Conservation (phyloP, 2,329 filamentous ascomycete genomes). For the Bipolaris sorokiniana region DNA sequence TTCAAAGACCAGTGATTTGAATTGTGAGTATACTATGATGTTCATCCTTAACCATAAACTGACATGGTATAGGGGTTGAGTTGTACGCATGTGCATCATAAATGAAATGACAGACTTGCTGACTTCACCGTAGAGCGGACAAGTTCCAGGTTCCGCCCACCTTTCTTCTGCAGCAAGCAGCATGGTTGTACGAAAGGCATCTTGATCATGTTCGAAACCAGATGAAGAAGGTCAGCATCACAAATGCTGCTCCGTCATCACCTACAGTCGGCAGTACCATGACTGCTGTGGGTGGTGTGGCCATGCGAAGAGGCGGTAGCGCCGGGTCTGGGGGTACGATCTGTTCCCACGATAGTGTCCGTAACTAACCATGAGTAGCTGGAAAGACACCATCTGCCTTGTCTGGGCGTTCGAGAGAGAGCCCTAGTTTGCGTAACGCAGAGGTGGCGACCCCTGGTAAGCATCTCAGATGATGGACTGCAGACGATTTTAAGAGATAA, state of each 20-base stretch:
- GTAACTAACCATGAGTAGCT: constrained; percentile 26
- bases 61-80: constrained; percentile 67
- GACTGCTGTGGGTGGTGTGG: constrained; percentile 47
- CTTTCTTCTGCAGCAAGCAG: constrained; percentile 90
- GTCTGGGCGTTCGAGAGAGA: constrained; percentile 63
- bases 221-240: constrained; percentile 75
- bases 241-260: constrained; percentile 58
- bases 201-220: constrained; percentile 88
- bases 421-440: constrained; percentile 58
- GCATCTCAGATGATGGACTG: not conserved
- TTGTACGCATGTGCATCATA: constrained; percentile 61
- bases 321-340: constrained; percentile 49
- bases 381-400: constrained; percentile 60
- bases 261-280: constrained; percentile 52
- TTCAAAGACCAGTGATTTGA: constrained; percentile 78
- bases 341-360: not conserved
- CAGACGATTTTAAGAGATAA: not conserved
- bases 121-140: constrained; percentile 58
- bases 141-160: constrained; percentile 84
- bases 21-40: constrained; percentile 66
- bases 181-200: constrained; percentile 91
- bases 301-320: constrained; percentile 61
- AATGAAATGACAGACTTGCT: constrained; percentile 5
- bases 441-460: constrained; percentile 55
- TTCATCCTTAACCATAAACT: not conserved